Conservation (phyloP, 2,329 filamentous ascomycete species). For the Aureobasidium mangrovei region DNA sequence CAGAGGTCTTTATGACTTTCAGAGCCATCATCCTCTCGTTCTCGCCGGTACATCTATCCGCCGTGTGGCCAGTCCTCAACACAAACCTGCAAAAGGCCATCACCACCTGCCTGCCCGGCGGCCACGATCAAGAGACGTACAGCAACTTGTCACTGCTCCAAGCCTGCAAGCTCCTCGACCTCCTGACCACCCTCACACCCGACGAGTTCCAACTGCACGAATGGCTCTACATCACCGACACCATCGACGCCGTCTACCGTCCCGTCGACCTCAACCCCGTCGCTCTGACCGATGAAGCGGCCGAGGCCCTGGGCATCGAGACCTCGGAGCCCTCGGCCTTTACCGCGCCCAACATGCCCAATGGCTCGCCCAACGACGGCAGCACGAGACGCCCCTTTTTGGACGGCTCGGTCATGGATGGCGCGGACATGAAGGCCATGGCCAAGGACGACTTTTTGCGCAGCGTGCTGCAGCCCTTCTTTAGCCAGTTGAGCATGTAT, state of each 20-base stretch:
- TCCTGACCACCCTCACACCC: conserved; percentile 74
- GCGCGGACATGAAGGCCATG: conserved; percentile 44
- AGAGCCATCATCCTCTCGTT: conserved; percentile 73
- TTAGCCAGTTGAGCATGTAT: conserved; percentile 83
- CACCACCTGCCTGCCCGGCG: conserved; percentile 60
- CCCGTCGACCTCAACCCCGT: conserved; percentile 59
- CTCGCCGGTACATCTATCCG: conserved; percentile 68
- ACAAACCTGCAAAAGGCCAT: conserved; percentile 74
- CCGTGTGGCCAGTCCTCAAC: conserved; percentile 85
- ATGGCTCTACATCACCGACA: conserved; percentile 96
- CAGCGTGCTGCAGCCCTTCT: conserved; percentile 76
- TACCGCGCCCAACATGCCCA: neutral
- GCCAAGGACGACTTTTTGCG: conserved; percentile 57
- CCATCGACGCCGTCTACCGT: conserved; percentile 88
- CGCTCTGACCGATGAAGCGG: conserved; percentile 75
- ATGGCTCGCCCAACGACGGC: neutral
- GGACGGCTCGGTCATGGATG: conserved; percentile 48
- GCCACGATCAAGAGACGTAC: conserved; percentile 64
- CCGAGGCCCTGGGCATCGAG: conserved; percentile 57
- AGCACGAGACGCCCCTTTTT: conserved; percentile 34
- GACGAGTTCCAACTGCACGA: conserved; percentile 98
- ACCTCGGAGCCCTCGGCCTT: conserved; percentile 25
- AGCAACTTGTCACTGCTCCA: conserved; percentile 72
- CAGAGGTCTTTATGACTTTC: conserved; percentile 83
- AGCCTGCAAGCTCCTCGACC: conserved; percentile 86